Conservation (phyloP, 2,329 filamentous ascomycete species). For the Dothistroma pini region DNA sequence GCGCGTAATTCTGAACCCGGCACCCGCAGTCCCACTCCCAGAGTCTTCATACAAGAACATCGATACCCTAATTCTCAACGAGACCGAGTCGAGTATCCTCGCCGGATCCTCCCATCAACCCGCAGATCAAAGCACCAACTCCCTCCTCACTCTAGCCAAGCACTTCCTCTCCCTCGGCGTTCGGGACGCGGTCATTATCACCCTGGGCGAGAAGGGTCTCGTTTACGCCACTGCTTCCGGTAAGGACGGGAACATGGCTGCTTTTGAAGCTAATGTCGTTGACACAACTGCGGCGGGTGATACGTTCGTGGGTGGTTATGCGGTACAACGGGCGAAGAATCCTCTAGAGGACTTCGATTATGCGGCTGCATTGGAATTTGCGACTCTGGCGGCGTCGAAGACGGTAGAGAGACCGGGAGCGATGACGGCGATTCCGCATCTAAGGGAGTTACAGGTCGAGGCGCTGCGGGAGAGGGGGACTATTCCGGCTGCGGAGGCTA, state of each 20-base stretch:
- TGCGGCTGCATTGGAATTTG: constrained; percentile 56
- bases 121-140: constrained; percentile 34
- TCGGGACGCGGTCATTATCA: constrained; percentile 74
- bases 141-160: constrained; percentile 36
- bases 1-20: constrained; percentile 76
- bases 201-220: constrained; percentile 60
- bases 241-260: constrained; percentile 36
- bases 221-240: constrained; percentile 30
- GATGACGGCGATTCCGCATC: constrained; percentile 64
- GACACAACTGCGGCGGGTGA: constrained; percentile 95
- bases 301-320: constrained; percentile 88
- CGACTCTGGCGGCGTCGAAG: constrained; percentile 60
- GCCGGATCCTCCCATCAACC: constrained; percentile 44
- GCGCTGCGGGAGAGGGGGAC: background rate
- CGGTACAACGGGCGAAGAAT: constrained; percentile 63
- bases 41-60: constrained; percentile 62
- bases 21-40: constrained; percentile 65
- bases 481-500: background rate
- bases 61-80: constrained; percentile 81
- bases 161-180: constrained; percentile 69
- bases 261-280: constrained; percentile 71
- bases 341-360: constrained; percentile 47
- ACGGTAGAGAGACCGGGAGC: constrained; percentile 65
- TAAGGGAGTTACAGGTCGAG: constrained; percentile 44
- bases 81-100: constrained; percentile 79